These are phyloP conservation scores for Trichoderma afroharzianum DNA, from an alignment of 2,329 filamentous ascomycete species.

Conservation along the genomic window DNA sequence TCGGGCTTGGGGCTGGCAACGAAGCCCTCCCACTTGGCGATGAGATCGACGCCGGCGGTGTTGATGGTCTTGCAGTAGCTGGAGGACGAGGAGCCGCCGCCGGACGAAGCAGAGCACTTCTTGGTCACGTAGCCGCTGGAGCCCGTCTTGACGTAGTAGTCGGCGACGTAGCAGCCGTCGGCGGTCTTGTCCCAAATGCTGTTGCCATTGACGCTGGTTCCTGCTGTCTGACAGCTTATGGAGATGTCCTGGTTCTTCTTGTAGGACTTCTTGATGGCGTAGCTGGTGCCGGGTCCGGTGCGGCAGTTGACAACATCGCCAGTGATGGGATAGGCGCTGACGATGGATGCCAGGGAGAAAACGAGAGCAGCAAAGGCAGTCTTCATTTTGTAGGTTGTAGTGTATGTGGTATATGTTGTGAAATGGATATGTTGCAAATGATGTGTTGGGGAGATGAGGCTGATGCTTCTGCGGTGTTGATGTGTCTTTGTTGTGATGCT, in stretches of 20 bases:
- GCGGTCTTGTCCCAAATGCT: conserved; percentile 19
- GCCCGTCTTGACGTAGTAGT: conserved; percentile 21
- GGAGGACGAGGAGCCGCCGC: not conserved
- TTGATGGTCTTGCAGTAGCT: not conserved
- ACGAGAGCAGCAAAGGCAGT: not conserved
- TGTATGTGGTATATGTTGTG: not conserved
- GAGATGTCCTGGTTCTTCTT: conserved; percentile 17
- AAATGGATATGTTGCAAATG: not conserved
- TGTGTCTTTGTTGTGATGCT: not conserved
- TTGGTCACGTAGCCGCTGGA: conserved; percentile 16
- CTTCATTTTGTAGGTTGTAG: not conserved
- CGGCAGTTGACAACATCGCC: conserved; percentile 18
- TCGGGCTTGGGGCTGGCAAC: conserved; percentile 29
- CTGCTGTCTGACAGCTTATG: conserved; percentile 19
- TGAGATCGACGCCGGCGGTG: not conserved
- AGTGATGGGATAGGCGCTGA: conserved; percentile 17
- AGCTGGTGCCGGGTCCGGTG: conserved; percentile 14
- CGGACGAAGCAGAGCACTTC: not conserved
- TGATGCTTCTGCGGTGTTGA: not conserved
- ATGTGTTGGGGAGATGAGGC: not conserved
- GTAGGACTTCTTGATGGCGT: conserved; percentile 15
- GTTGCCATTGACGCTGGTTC: conserved; percentile 17
- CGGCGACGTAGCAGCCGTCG: conserved; percentile 20
- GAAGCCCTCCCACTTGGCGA: not conserved
- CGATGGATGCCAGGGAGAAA: not conserved